phyloP scores from a whole-genome alignment of 805 yeast species.

The Komagataella pastoris region DNA sequence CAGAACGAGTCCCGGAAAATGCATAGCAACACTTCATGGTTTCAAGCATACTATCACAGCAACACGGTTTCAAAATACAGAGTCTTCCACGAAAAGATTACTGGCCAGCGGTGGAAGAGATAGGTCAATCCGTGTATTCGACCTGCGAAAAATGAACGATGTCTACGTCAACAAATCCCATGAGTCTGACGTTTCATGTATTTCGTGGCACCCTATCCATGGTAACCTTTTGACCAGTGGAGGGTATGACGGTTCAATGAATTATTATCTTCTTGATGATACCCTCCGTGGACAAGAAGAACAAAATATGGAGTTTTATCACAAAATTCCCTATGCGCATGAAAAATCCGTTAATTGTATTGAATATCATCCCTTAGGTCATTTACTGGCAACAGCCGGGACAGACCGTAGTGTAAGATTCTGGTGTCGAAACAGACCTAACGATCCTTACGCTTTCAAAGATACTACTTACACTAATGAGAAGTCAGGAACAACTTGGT shows the following conservation, averaged over 20 bases:
- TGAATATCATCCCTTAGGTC: conserved; percentile 92
- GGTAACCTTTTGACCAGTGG: conserved; percentile 72
- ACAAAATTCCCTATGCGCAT: conserved; percentile 81
- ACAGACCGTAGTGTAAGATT: conserved; percentile 86
- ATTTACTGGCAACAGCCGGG: conserved; percentile 81
- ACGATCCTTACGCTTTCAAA: conserved; percentile 69
- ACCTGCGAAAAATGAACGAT: conserved; percentile 75
- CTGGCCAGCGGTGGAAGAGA: conserved; percentile 85
- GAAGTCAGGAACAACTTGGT: conserved; percentile 42
- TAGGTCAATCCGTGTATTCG: conserved; percentile 77
- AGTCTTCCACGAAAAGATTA: conserved; percentile 56
- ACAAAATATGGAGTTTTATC: conserved; percentile 13
- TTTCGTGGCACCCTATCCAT: conserved; percentile 91
- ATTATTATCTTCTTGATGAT: conserved; percentile 45
- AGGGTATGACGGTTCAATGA: conserved; percentile 78
- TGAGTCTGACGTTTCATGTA: conserved; percentile 73
- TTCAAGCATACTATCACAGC: conserved; percentile 90
- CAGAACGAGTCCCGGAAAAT: conserved; percentile 38
- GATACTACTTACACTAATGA: conserved; percentile 42
- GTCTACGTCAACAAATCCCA: conserved; percentile 59
- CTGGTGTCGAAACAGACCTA: conserved; percentile 91
- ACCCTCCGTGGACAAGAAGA: not conserved
- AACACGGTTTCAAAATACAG: conserved; percentile 59
- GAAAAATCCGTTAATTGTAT: conserved; percentile 84
- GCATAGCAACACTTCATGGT: conserved; percentile 74